These are phyloP conservation scores for Trametes pubescens DNA, from an alignment of 1,284 basidiomycete species.

Conservation along the genomic window DNA sequence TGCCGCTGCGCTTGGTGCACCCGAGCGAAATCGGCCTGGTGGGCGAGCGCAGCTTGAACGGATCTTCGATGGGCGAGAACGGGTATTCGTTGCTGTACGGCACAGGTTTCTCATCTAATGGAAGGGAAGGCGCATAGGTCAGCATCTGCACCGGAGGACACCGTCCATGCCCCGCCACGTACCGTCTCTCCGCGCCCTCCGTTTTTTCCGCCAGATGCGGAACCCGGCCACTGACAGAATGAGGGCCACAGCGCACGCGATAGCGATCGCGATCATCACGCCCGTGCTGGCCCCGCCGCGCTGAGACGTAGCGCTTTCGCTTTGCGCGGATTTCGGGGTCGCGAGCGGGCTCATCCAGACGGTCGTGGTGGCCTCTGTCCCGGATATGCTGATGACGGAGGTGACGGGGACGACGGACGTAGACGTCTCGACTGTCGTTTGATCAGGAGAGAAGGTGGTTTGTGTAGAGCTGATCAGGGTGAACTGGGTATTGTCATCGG, in stretches of 20 bases:
- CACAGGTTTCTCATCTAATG: neutral
- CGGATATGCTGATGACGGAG: neutral
- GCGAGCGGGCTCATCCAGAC: neutral
- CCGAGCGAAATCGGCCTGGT: neutral
- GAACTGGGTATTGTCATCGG: neutral
- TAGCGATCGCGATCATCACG: neutral
- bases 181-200: neutral
- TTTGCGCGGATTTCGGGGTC: neutral
- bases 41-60: neutral
- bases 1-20: neutral
- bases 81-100: neutral
- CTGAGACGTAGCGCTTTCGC: neutral
- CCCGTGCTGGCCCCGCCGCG: neutral
- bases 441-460: neutral
- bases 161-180: neutral
- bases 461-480: neutral
- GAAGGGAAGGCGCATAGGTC: neutral
- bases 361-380: neutral
- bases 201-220: neutral
- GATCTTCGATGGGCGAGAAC: constrained; percentile 3
- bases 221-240: neutral
- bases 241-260: neutral
- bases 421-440: neutral
- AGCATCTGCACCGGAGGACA: neutral
- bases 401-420: neutral